phyloP scores from a whole-genome alignment of 139 green algal species.

The Chlamydomonas incerta region DNA sequence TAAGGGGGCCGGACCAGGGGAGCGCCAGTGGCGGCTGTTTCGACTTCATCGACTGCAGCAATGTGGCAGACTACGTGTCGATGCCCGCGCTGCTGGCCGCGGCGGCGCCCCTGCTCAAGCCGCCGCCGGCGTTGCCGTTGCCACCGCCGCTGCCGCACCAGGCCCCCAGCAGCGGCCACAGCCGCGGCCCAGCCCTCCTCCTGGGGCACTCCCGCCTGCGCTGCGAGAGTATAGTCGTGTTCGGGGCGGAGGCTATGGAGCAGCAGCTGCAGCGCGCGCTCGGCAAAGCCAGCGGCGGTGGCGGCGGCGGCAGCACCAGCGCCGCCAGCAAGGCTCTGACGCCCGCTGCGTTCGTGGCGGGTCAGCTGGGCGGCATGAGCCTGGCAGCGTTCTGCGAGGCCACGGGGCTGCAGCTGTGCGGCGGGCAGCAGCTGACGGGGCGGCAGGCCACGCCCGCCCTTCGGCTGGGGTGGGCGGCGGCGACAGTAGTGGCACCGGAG shows the following conservation, averaged over 20 bases:
- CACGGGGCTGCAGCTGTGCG: constrained; percentile 10
- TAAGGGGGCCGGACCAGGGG: background rate
- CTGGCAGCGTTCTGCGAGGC: background rate
- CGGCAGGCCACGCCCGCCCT: background rate
- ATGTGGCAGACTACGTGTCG: constrained; percentile 37
- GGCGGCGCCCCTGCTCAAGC: background rate
- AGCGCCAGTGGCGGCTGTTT: background rate
- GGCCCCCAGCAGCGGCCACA: no score
- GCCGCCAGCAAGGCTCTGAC: background rate
- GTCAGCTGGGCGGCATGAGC: background rate
- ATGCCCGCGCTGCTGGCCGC: constrained; percentile 16
- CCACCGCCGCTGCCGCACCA: no score
- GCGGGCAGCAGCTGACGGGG: background rate
- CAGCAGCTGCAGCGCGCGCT: background rate
- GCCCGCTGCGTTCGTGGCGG: background rate
- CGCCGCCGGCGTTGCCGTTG: background rate
- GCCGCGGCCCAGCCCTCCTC: no score
- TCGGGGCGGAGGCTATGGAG: background rate
- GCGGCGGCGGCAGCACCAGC: no score
- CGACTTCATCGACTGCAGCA: constrained; percentile 52
- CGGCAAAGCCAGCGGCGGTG: no score
- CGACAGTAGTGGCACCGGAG: background rate
- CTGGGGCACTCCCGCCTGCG: constrained; percentile 5
- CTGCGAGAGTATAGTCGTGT: constrained; percentile 4
- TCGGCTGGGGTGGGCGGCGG: background rate